Evolutionary conservation across 1,139 yeast genomes (phyloP).

Genomic region (Hyphopichia burtonii): DNA sequence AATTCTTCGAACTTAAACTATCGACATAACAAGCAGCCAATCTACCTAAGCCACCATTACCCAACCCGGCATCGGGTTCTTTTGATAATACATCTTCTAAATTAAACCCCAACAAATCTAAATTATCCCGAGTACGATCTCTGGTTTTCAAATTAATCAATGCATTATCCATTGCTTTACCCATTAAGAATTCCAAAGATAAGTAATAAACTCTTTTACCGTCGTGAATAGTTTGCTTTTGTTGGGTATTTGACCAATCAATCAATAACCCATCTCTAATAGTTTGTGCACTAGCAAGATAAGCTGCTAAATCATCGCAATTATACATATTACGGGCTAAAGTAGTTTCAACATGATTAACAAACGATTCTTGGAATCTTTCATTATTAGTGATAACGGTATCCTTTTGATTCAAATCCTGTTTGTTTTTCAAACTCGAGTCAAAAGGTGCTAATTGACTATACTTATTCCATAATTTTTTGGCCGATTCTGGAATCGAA

Average conservation of each 20-base stretch:
- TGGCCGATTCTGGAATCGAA: slow-evolving; percentile 73
- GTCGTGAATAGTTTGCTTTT: slow-evolving; percentile 78
- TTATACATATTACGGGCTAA: slow-evolving; percentile 88
- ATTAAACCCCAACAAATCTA: slow-evolving; percentile 78
- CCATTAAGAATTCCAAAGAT: slow-evolving; percentile 90
- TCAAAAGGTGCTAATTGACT: slow-evolving; percentile 36
- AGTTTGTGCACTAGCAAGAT: slow-evolving; percentile 81
- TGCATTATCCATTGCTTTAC: slow-evolving; percentile 93
- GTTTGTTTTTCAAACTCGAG: slow-evolving; percentile 9
- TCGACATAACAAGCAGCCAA: slow-evolving; percentile 94
- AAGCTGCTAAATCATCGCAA: slow-evolving; percentile 90
- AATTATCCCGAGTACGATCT: slow-evolving; percentile 52
- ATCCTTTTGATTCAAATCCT: slow-evolving; percentile 35
- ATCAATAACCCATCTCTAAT: slow-evolving; percentile 77
- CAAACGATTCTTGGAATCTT: slow-evolving; percentile 67
- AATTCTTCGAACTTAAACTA: slow-evolving; percentile 80
- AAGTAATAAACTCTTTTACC: slow-evolving; percentile 86
- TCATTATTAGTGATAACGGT: slow-evolving; percentile 5
- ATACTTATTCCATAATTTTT: slow-evolving; percentile 74
- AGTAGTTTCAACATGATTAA: slow-evolving; percentile 84
- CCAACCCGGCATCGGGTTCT: slow-evolving; percentile 93
- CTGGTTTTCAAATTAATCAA: slow-evolving; percentile 69
- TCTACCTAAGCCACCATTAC: slow-evolving; percentile 95
- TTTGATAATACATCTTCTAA: slow-evolving; percentile 81
- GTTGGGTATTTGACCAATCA: slow-evolving; percentile 94